Evolutionary conservation across 352 stramenopile species (phyloP), one percentile per base, ranked within the genome.

Genomic region (Pythium dissimile): DNA sequence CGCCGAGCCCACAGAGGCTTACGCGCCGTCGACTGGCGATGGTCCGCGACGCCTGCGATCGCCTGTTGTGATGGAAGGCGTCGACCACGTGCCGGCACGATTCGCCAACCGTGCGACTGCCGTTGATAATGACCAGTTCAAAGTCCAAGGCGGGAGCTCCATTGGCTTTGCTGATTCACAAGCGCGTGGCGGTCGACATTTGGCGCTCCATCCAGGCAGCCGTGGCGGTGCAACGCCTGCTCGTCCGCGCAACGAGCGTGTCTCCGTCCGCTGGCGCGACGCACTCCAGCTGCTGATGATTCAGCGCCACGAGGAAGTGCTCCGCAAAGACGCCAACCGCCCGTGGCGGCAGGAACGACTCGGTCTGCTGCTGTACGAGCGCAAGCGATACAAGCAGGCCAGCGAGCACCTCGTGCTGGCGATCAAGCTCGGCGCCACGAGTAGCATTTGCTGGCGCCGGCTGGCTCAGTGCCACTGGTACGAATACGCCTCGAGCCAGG

Each of bases 261-360:
- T 77, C 18, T 64, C 55, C 16, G 23, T 20, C 6, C 78, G 59
- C 32, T 86, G 80, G 77, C 62, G 54, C n/a, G 52, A 75, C 18
- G 69, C 54, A 4, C 69, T 77, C 23, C 54, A 80, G n/a, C 61
- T 59, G 5, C 41, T 90, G 37, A 43, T 88, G 27, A 83, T 86
- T 26, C 45, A 77, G 20, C 77, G 71, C 0, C 80, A 92, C 42
- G 64, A 85, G 31, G 63, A 83, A 26, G 80, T 89, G 35, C 51
- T 90, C 11, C 42, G 47, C 18, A 87, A 82, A 41, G 73, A 88
- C 20, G 64, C 72, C 5, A 76, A 80, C 16, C 72, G 80, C 13
- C 71, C 69, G 47, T 89, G 78, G 83, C 62, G 80, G 12, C 82
- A 92, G 30, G 78, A 89, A 42, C 71, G 80, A 9, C 80, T 89